These are phyloP conservation scores for Ceratocystis cacaofunesta DNA, from an alignment of 2,329 filamentous ascomycete genomes.

Conservation along the genomic window DNA sequence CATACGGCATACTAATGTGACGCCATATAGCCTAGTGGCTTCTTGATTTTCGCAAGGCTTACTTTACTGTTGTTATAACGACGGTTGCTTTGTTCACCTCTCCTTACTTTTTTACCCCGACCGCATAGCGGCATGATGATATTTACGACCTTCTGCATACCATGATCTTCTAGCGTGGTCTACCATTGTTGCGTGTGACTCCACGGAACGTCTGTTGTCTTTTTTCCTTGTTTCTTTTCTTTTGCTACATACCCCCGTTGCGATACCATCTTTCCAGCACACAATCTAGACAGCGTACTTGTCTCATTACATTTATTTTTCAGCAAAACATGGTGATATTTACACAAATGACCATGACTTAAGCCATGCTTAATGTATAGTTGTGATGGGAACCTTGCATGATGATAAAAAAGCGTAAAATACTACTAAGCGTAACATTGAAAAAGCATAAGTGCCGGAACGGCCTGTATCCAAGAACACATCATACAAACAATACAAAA, in stretches of 20 bases:
- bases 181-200: neutral
- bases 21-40: neutral
- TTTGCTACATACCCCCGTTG: neutral
- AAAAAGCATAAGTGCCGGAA: neutral
- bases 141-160: constrained; percentile 1
- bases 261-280: neutral
- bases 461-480: neutral
- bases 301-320: constrained; percentile 1
- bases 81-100: neutral
- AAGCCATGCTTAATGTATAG: neutral
- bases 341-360: too few relatives aligned
- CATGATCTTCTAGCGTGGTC: neutral
- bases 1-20: neutral
- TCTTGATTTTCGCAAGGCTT: neutral
- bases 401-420: neutral
- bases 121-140: constrained; percentile 1
- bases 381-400: neutral
- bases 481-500: neutral
- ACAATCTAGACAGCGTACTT: neutral
- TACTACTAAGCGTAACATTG: neutral
- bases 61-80: neutral
- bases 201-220: neutral
- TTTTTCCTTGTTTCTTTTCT: neutral
- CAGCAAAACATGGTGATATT: too few relatives aligned
- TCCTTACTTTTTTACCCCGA: neutral